phyloP scores from a whole-genome alignment of 441 rosid species.

The Jatropha multifida region DNA sequence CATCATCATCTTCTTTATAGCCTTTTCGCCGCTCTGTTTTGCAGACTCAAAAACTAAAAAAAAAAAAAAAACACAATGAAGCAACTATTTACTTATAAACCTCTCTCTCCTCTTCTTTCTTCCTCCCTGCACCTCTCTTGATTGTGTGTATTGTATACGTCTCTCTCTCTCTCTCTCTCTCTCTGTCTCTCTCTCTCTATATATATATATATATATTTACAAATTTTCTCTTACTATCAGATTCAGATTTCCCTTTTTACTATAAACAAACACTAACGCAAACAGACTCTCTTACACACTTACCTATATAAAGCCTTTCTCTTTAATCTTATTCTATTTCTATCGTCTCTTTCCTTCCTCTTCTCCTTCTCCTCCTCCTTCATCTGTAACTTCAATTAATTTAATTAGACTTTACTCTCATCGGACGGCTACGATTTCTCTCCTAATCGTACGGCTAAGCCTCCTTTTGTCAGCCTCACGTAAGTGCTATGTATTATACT shows the following conservation, averaged over 20 bases:
- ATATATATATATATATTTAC: not conserved
- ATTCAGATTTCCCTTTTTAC: slow-evolving; percentile 21
- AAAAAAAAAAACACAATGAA: not conserved
- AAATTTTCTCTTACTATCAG: not conserved
- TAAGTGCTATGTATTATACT: slow-evolving; percentile 18
- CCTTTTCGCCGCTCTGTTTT: slow-evolving; percentile 1
- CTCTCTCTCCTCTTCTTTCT: too few relatives aligned
- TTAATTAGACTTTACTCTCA: not conserved
- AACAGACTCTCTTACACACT: not conserved
- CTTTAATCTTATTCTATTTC: too few relatives aligned
- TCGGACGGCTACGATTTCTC: slow-evolving; percentile 7
- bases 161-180: too few relatives aligned
- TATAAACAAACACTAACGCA: not conserved
- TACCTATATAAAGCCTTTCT: not conserved
- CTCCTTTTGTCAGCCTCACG: slow-evolving; percentile 25
- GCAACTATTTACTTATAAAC: not conserved
- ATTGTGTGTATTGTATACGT: not conserved
- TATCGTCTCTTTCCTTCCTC: not conserved
- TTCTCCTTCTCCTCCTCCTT: not conserved
- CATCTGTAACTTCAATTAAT: not conserved
- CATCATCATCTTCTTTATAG: slow-evolving; percentile 7
- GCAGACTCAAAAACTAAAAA: not conserved
- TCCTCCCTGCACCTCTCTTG: not conserved
- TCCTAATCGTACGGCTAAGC: slow-evolving; percentile 35
- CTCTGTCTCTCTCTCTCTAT: too few relatives aligned